Percentiles rank a stretch among this genome's conserved stretches.
These are phyloP conservation scores for Phoma sp. DNA, from an alignment of 2,329 filamentous ascomycete species.

Conservation along the genomic window DNA sequence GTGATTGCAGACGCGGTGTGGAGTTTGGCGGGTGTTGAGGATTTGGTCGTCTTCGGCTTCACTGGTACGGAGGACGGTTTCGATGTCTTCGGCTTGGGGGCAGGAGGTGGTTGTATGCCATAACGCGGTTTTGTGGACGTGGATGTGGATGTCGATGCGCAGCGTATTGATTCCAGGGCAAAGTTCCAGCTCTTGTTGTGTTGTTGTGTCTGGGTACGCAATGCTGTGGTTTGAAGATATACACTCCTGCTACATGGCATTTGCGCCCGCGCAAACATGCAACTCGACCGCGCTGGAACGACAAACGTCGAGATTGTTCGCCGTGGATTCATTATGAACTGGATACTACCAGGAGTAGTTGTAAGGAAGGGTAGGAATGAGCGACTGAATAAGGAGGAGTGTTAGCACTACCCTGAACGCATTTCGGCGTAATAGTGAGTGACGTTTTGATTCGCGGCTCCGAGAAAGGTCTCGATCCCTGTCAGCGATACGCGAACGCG, in stretches of 20 bases:
- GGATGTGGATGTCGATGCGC: constrained; percentile 3
- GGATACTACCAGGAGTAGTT: neutral
- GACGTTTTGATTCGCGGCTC: constrained; percentile 27
- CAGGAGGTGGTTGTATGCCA: neutral
- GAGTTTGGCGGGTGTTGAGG: constrained; percentile 12
- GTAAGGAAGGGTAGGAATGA: neutral
- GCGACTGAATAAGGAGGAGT: neutral
- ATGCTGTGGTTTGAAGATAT: neutral
- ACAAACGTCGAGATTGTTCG: constrained; percentile 17
- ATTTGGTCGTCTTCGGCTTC: neutral
- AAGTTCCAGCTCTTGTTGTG: neutral
- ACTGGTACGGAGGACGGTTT: neutral
- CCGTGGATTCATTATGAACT: constrained; percentile 30
- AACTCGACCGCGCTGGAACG: neutral
- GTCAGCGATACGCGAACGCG: constrained; percentile 4
- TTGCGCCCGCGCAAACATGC: constrained; percentile 2
- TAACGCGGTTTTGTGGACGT: constrained; percentile 5
- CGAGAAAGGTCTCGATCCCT: constrained; percentile 21
- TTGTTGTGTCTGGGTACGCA: neutral
- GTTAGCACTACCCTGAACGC: neutral
- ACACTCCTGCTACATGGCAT: neutral
- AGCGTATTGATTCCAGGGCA: neutral
- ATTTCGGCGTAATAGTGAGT: constrained; percentile 1
- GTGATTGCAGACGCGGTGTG: constrained; percentile 2
- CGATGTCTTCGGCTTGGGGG: neutral